Conservation (phyloP, 2,329 filamentous ascomycete species). For the Dryadomyces sulphureus region DNA sequence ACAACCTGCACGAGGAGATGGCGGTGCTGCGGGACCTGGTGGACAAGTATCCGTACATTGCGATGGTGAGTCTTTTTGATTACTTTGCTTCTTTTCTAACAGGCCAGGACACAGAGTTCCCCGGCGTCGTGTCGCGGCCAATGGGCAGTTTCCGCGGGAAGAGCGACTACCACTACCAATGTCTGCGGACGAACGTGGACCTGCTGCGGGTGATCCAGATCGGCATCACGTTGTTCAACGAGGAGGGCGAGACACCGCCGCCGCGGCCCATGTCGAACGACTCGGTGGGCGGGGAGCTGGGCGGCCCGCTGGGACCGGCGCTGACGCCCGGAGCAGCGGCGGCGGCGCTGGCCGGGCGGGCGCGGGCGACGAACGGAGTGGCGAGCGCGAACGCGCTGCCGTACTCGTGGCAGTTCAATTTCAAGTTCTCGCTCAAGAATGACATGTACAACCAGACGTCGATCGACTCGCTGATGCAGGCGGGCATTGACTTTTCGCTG, state of each 20-base stretch:
- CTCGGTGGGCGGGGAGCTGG: slow-evolving; percentile 20
- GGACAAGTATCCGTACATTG: slow-evolving; percentile 87
- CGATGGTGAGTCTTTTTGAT: slow-evolving; percentile 59
- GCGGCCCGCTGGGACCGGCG: slow-evolving; percentile 16
- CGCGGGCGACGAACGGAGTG: neutral
- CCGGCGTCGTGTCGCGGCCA: slow-evolving; percentile 88
- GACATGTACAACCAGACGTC: slow-evolving; percentile 98
- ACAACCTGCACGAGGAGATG: slow-evolving; percentile 88
- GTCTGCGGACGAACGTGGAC: slow-evolving; percentile 90
- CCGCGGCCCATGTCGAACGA: slow-evolving; percentile 42
- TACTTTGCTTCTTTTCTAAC: slow-evolving; percentile 2
- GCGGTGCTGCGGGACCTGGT: slow-evolving; percentile 66
- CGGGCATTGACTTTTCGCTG: slow-evolving; percentile 80
- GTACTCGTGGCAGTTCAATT: slow-evolving; percentile 98
- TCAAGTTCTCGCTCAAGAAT: slow-evolving; percentile 82
- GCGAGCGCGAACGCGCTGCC: slow-evolving; percentile 34
- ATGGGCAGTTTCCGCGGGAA: slow-evolving; percentile 92
- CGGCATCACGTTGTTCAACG: slow-evolving; percentile 83
- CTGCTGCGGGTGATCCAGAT: slow-evolving; percentile 96
- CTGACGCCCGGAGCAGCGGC: slow-evolving; percentile 17
- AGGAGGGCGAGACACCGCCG: slow-evolving; percentile 76
- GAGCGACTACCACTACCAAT: slow-evolving; percentile 98
- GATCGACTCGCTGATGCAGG: slow-evolving; percentile 77
- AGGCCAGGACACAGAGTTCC: slow-evolving; percentile 83
- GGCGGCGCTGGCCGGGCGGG: neutral